Evolutionary conservation across 2,329 filamentous ascomycete genomes (phyloP), one percentile per base, ranked within the genome.

Genomic region (Hypomyces rosellus): DNA sequence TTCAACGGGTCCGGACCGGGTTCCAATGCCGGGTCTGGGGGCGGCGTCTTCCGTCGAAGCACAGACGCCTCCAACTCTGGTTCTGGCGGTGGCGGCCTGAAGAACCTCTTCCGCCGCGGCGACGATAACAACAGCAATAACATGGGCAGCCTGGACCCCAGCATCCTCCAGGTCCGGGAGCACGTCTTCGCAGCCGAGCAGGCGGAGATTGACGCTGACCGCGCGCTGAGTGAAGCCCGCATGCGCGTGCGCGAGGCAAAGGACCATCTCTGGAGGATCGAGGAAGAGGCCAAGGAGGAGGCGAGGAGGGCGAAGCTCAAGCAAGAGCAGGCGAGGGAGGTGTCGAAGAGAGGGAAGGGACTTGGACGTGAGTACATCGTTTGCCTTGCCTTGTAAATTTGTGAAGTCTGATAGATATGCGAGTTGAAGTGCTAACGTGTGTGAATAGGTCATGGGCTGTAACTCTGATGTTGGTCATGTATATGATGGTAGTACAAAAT

Each of bases 281-380:
- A 87, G 71, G 64, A 74, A 46, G 85, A 88, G 68, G 84, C 84
- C 1, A 74, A 74, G 58, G 82, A 85, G 66, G 81, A 85, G 61
- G 79, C 83, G 2, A 70, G 82, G 18, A 65, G 77, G 39, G 84
- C 84, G 2, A 84, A 81, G 74, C 78, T 86, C 46, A 87, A 88
- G 76, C 76, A 84, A 66, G 73, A 75, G 47, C 80, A 86, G 61
- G 84, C 83, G 1, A 75, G 73, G 58, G 78, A 81, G 60, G 76
- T 87, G 30, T 82, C 79, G 5, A 86, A 85, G 78, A 74, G 82
- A 47, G 83, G 81, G n/a, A 82, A 83, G 66, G 75, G 78, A n/a
- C 76, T 87, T 52, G 84, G 84, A 50, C 79, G 83, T 85, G 22
- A 52, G 50, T 52, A 25, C 12, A 30, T n/a, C 4, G 9, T 30